These are phyloP conservation scores for Paracoccidioides brasiliensis DNA, from an alignment of 2,329 filamentous ascomycete species.

Conservation along the genomic window DNA sequence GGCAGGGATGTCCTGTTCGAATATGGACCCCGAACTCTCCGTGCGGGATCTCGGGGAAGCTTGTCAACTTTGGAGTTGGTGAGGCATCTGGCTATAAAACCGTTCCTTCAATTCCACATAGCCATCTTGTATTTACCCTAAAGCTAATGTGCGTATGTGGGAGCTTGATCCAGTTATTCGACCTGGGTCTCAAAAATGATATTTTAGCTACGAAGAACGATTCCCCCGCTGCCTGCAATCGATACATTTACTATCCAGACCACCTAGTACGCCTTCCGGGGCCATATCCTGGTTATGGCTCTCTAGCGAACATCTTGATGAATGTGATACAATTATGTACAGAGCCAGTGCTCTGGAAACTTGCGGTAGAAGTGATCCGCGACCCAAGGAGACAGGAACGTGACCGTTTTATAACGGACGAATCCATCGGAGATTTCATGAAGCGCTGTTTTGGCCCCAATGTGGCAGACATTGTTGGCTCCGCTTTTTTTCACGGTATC, in stretches of 20 bases:
- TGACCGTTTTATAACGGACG: conserved; percentile 36
- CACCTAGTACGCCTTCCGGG: conserved; percentile 55
- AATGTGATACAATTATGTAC: conserved; percentile 27
- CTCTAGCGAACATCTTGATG: conserved; percentile 18
- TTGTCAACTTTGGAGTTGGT: conserved; percentile 60
- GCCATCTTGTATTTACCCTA: background rate
- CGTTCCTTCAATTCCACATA: conserved; percentile 5
- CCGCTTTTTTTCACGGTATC: conserved; percentile 64
- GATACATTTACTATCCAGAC: conserved; percentile 82
- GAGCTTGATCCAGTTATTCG: conserved; percentile 36
- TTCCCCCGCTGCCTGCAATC: conserved; percentile 45
- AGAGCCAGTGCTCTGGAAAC: conserved; percentile 35
- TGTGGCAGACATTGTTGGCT: conserved; percentile 43
- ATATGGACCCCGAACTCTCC: conserved; percentile 65
- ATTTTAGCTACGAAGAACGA: conserved; percentile 41
- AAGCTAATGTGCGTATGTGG: conserved; percentile 1
- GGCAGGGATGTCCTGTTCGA: conserved; percentile 63
- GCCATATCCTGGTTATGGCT: conserved; percentile 19
- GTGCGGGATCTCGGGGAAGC: conserved; percentile 45
- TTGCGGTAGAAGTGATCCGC: conserved; percentile 16
- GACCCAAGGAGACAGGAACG: conserved; percentile 20
- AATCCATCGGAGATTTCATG: conserved; percentile 48
- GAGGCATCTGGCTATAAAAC: conserved; percentile 16
- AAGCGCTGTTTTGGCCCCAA: conserved; percentile 41
- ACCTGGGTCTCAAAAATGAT: conserved; percentile 44